Percentiles rank a stretch among this genome's conserved stretches.
phyloP scores from a whole-genome alignment of 352 stramenopile genomes.

The Elongisporangium undulatum region DNA sequence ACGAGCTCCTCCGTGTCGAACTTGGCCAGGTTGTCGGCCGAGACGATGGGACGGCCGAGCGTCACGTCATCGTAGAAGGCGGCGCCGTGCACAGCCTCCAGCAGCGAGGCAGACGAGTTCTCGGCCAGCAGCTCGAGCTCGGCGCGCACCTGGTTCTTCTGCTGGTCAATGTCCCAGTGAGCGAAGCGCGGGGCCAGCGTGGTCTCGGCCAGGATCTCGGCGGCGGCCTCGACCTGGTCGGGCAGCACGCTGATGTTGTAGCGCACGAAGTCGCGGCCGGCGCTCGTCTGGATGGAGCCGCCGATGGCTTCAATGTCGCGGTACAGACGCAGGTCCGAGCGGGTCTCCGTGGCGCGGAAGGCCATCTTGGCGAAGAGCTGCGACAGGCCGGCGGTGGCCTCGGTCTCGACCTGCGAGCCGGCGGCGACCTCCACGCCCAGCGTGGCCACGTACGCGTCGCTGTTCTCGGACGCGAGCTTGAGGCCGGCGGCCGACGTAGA shows the following conservation, averaged over 20 bases:
- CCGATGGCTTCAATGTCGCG: conserved; percentile 81
- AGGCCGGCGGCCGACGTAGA: conserved; percentile 46
- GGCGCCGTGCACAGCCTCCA: conserved; percentile 61
- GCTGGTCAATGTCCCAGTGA: conserved; percentile 68
- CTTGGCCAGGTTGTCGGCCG: conserved; percentile 49
- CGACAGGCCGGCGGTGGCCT: conserved; percentile 68
- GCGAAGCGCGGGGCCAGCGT: conserved; percentile 72
- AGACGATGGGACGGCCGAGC: conserved; percentile 48
- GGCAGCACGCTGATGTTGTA: conserved; percentile 77
- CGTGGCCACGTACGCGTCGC: conserved; percentile 40
- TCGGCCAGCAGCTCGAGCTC: conserved; percentile 40
- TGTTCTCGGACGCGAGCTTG: conserved; percentile 56
- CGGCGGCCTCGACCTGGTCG: conserved; percentile 56
- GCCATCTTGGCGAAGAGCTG: conserved; percentile 82
- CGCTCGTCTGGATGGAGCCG: conserved; percentile 51
- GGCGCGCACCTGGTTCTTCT: conserved; percentile 61
- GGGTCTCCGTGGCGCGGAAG: conserved; percentile 67
- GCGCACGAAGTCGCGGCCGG: conserved; percentile 69
- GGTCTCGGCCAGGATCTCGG: conserved; percentile 75
- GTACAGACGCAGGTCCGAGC: conserved; percentile 79
- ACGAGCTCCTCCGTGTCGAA: conserved; percentile 43
- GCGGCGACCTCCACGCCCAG: conserved; percentile 63
- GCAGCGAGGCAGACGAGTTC: conserved; percentile 39
- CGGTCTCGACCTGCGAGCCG: conserved; percentile 56
- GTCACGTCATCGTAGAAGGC: conserved; percentile 80